These are phyloP conservation scores for Kandelia obovata DNA, from an alignment of 345 rosid genomes.

Conservation along the genomic window DNA sequence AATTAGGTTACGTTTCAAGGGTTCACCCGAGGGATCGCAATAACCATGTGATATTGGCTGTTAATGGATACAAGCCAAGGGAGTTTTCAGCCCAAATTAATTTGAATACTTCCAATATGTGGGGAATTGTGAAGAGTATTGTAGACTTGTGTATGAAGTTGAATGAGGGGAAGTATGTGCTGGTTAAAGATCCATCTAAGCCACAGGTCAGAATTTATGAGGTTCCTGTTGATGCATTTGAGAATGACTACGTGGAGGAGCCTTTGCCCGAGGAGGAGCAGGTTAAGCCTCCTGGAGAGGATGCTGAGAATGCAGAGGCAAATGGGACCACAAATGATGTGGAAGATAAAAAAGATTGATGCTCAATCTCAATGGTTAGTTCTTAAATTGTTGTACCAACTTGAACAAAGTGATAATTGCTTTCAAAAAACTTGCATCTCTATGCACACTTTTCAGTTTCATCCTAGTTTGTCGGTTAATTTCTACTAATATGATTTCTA, in stretches of 20 bases:
- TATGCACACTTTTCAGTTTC: too few species aligned
- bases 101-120: conserved; percentile 83
- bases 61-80: conserved; percentile 81
- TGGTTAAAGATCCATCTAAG: conserved; percentile 92
- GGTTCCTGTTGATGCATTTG: conserved; percentile 97
- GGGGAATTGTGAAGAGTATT: conserved; percentile 97
- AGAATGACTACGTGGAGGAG: conserved; percentile 95
- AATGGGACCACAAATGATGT: conserved; percentile 40
- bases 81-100: conserved; percentile 93
- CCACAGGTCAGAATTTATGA: conserved; percentile 95
- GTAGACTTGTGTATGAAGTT: conserved; percentile 95
- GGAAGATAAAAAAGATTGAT: conserved; percentile 46
- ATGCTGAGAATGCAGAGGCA: conserved; percentile 52
- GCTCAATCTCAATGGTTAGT: conserved; percentile 47
- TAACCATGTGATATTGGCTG: conserved; percentile 88
- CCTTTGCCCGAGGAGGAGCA: conserved; percentile 91
- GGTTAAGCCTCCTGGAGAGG: conserved; percentile 75
- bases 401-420: background rate
- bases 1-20: conserved; percentile 90
- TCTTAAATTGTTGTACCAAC: conserved; percentile 1
- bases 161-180: conserved; percentile 88
- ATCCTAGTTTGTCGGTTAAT: too few species aligned
- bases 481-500: too few species aligned
- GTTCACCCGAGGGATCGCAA: conserved; percentile 98
- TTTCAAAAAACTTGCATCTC: too few species aligned